Base-by-base conservation (phyloP, 768 basidiomycete species). In the Vishniacozyma victoriae region DNA sequence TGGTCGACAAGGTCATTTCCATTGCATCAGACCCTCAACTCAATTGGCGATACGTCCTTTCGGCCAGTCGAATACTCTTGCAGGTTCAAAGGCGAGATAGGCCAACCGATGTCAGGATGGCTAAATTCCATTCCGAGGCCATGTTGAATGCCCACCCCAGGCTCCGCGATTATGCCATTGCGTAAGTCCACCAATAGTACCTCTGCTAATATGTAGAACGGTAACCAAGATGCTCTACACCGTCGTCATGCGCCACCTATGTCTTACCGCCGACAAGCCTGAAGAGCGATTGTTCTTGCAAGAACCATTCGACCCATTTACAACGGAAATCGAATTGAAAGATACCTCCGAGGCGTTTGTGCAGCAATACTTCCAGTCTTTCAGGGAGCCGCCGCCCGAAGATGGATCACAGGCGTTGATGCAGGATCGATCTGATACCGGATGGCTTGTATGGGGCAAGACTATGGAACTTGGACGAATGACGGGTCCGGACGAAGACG, bases 181-280 rank as follows among this genome's bases (percentile, higher is more conserved):
- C 54, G 60, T 62, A 39, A 60, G 58, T 56, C 16, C 12, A 3
- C n/a, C 11, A 38, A 9, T 44, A 1, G 4, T 18, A 6, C 36
- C 2, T 6, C 1, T 31, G 48, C 44, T 50, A 15, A 74, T 77
- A 81, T 3, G 82, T 52, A 86, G 85, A 50, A 86, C 81, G 9
- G 70, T 87, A 20, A 78, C 82, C 15, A 85, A 82, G 63, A 63
- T 86, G 29, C 75, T 82, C 35, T 77, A 78, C 26, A 80, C 81
- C 58, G 76, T 87, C 64, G 88, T 88, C 72, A 79, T 86, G 49
- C 79, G 87, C 48, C 85, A 82, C 6, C 84, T 84, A 60, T 79
- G 85, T 27, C 74, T 74, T 57, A 79, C 65, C 1, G 29, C 9
- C n/a, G 9, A 9, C 29, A n/a, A 33, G n/a, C 74, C 75, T 12